These are phyloP conservation scores for Sclerotinia minor DNA, from an alignment of 2,329 filamentous ascomycete genomes.

Conservation along the genomic window DNA sequence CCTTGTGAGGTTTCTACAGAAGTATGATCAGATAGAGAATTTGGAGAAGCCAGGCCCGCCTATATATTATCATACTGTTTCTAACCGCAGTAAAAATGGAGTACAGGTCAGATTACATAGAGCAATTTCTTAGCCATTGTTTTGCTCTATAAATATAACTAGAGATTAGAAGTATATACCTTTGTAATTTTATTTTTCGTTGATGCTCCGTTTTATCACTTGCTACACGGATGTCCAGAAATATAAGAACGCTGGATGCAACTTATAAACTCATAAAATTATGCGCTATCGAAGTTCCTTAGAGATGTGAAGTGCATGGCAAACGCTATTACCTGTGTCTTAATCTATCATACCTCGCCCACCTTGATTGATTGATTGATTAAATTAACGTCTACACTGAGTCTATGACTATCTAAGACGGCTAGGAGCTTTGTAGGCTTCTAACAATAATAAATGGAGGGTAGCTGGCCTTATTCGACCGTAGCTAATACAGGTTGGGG, in stretches of 20 bases:
- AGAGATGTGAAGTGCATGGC: not conserved
- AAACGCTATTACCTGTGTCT: no score
- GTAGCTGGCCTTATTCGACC: no score
- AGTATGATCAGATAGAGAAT: conserved; percentile 35
- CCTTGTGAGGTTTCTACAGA: conserved; percentile 38
- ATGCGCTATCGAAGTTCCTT: not conserved
- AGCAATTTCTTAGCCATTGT: conserved; percentile 4
- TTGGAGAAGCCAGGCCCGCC: conserved; percentile 28
- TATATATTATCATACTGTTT: conserved; percentile 6
- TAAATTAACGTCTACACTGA: no score
- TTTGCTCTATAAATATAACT: not conserved
- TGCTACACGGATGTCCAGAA: not conserved
- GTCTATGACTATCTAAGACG: no score
- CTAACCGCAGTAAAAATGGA: conserved; percentile 31
- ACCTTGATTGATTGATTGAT: no score
- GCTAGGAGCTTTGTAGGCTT: no score
- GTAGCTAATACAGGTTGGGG: no score
- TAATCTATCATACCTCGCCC: no score
- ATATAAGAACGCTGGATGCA: not conserved
- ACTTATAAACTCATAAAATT: not conserved
- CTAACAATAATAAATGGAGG: no score
- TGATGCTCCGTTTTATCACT: not conserved
- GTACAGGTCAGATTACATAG: conserved; percentile 30
- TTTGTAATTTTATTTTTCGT: not conserved
- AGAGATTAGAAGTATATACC: not conserved